These are phyloP conservation scores for Diutina sp. DNA, from an alignment of 1,139 yeast species.

Conservation along the genomic window DNA sequence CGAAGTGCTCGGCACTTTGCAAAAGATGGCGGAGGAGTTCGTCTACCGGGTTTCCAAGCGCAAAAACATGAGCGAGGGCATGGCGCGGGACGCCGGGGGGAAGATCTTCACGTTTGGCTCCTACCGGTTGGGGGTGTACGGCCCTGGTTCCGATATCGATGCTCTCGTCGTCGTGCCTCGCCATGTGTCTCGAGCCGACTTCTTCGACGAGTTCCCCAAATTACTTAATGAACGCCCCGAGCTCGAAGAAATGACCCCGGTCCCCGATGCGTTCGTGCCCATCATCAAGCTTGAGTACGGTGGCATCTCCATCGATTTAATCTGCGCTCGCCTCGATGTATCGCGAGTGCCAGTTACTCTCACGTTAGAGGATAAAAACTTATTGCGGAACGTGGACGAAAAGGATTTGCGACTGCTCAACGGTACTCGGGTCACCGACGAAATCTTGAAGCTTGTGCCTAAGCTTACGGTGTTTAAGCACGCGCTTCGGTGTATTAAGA, in stretches of 20 bases:
- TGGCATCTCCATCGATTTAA: slow-evolving; percentile 84
- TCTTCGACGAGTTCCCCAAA: slow-evolving; percentile 65
- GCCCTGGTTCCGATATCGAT: slow-evolving; percentile 98
- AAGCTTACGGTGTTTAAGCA: slow-evolving; percentile 88
- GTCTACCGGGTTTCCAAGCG: slow-evolving; percentile 68
- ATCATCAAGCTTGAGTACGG: slow-evolving; percentile 77
- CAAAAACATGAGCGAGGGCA: slow-evolving; percentile 91
- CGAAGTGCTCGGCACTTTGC: slow-evolving; percentile 57
- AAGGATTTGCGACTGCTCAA: slow-evolving; percentile 78
- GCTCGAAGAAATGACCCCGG: slow-evolving; percentile 79
- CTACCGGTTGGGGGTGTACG: slow-evolving; percentile 87
- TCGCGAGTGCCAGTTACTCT: slow-evolving; percentile 69
- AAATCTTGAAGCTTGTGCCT: slow-evolving; percentile 78
- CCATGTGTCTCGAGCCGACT: slow-evolving; percentile 84
- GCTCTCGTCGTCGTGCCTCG: slow-evolving; percentile 92
- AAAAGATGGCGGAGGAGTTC: slow-evolving; percentile 63
- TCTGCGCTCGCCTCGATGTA: slow-evolving; percentile 70
- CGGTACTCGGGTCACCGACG: slow-evolving; percentile 97
- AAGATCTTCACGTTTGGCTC: slow-evolving; percentile 93
- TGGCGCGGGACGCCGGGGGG: slow-evolving; percentile 97
- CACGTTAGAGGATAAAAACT: slow-evolving; percentile 71
- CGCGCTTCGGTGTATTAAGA: slow-evolving; percentile 80
- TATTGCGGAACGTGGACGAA: slow-evolving; percentile 79
- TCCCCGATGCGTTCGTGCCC: slow-evolving; percentile 96
- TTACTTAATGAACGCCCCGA: slow-evolving; percentile 62